Conservation (phyloP, 2,329 filamentous ascomycete genomes). For the Cladosporium sp. region DNA sequence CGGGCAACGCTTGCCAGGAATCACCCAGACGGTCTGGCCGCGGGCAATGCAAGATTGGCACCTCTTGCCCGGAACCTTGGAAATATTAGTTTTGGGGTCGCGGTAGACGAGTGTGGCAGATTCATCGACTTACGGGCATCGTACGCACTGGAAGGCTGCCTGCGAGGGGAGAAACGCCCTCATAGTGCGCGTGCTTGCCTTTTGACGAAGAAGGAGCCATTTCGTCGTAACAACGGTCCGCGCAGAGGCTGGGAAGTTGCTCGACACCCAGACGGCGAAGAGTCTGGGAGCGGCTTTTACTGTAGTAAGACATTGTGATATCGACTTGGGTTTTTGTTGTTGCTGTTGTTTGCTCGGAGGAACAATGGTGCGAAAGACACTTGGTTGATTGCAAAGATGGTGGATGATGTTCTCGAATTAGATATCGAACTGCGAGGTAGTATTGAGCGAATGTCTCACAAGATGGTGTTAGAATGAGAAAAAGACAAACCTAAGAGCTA, state of each 20-base stretch:
- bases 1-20: constrained; percentile 38
- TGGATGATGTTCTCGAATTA: neutral
- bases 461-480: neutral
- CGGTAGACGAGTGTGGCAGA: too few species aligned
- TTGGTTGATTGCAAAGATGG: neutral
- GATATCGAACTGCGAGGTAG: neutral
- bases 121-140: constrained; percentile 23
- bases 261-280: constrained; percentile 33
- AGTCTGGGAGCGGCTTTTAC: constrained; percentile 27
- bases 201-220: neutral
- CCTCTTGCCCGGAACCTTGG: constrained; percentile 35
- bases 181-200: neutral
- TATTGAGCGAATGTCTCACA: neutral
- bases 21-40: constrained; percentile 38
- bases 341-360: neutral
- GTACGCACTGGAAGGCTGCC: constrained; percentile 24
- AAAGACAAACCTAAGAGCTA: neutral
- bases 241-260: constrained; percentile 29
- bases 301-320: constrained; percentile 30
- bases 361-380: neutral
- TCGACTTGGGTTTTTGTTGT: neutral
- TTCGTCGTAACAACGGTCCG: neutral
- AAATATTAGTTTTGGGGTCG: neutral
- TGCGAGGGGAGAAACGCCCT: constrained; percentile 18
- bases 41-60: constrained; percentile 34